Percentiles rank a stretch among this genome's conserved stretches.
Conservation (phyloP, 129 eudicot genomes). For the Flaveria brownii region DNA sequence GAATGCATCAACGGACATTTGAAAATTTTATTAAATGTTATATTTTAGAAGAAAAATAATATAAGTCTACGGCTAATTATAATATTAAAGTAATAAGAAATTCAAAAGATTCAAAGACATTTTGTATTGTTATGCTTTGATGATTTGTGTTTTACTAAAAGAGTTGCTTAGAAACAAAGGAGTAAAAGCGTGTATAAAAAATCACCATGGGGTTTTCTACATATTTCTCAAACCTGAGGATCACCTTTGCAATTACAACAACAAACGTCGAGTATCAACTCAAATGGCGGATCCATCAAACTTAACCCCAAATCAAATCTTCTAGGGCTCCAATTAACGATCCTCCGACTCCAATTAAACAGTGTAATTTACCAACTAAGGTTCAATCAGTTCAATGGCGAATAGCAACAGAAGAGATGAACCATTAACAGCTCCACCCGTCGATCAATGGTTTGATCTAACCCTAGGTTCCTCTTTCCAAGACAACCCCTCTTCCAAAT, state of each 20-base stretch:
- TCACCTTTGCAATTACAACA: background rate
- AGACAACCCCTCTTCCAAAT: constrained; percentile 83
- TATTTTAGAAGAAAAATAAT: too few relatives aligned
- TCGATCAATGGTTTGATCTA: constrained; percentile 87
- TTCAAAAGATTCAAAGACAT: too few relatives aligned
- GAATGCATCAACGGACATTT: too few relatives aligned
- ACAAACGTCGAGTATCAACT: constrained; percentile 14
- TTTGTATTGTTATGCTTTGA: too few relatives aligned
- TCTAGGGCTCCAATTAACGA: constrained; percentile 25
- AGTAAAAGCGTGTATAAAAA: background rate
- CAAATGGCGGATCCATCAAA: background rate
- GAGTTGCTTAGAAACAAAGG: background rate
- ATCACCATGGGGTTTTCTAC: background rate
- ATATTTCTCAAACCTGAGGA: constrained; percentile 16
- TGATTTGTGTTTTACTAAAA: too few relatives aligned
- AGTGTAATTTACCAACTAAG: constrained; percentile 20
- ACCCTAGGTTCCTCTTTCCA: constrained; percentile 93
- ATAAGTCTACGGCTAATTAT: too few relatives aligned
- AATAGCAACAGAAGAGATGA: constrained; percentile 55
- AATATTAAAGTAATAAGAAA: too few relatives aligned
- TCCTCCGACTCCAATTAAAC: constrained; percentile 16
- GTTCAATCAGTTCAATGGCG: constrained; percentile 51
- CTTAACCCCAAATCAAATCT: background rate
- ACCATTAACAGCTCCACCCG: constrained; percentile 79
- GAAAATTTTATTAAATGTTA: too few relatives aligned